Evolutionary conservation across 768 basidiomycete species (phyloP).

Genomic region (Calocybe cyanea): DNA sequence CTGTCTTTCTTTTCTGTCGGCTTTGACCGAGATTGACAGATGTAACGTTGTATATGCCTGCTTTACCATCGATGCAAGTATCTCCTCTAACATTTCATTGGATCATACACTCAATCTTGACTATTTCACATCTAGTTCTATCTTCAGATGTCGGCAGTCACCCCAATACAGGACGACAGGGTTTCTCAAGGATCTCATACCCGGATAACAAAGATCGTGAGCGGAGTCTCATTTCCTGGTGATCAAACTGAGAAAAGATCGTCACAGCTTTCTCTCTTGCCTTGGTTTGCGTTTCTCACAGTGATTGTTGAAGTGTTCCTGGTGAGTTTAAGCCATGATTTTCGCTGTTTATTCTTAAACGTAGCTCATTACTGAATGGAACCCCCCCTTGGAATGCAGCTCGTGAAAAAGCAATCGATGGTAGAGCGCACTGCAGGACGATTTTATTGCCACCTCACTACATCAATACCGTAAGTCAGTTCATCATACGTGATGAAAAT

Average conservation of each 20-base stretch:
- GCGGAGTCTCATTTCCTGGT: neutral
- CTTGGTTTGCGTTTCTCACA: neutral
- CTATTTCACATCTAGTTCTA: neutral
- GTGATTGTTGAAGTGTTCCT: neutral
- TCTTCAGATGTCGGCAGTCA: neutral
- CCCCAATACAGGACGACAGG: neutral
- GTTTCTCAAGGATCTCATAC: neutral
- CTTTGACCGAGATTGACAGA: neutral
- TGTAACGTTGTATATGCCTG: neutral
- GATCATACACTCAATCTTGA: neutral
- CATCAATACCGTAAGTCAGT: neutral
- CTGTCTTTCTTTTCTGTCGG: neutral
- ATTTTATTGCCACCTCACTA: constrained; percentile 4
- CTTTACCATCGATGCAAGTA: constrained; percentile 2
- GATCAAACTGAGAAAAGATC: neutral
- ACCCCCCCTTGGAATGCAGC: neutral
- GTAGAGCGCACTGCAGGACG: neutral
- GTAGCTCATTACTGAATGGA: neutral
- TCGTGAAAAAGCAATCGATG: neutral
- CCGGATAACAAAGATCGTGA: neutral
- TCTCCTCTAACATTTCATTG: neutral
- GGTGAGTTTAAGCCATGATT: neutral
- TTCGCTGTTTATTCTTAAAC: neutral
- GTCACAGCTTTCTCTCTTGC: neutral
- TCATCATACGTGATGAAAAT: neutral